Base-by-base conservation (phyloP, 2,329 filamentous ascomycete genomes). In the Pestalotiopsis sp. region DNA sequence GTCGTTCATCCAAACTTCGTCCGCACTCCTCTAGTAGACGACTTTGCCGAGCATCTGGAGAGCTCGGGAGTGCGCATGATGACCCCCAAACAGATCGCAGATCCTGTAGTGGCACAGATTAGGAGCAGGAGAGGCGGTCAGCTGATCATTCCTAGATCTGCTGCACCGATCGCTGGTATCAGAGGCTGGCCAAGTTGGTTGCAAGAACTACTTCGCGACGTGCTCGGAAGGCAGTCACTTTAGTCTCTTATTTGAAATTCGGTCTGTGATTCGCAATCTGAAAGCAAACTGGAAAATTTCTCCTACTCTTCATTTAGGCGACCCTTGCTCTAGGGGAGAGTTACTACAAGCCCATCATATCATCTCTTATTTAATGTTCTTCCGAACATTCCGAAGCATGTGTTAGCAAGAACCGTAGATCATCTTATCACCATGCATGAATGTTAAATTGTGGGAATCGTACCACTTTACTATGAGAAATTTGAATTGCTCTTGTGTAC, bases 21-120 rank as follows among this genome's bases (percentile, higher is more conserved):
- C 27, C 78, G 79, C 56, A 88, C 86, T 0, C 81, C 83, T 0
- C 81, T 88, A 68, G 77, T 84, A 41, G 72, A 80, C 66, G 76
- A 75, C 20, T 41, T 67, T n/a, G 71, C 70, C 1, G 74, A 75
- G 25, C 72, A 70, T 5, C 68, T 80, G 2, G 66, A 78, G 72
- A 20, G 70, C 70, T 41, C 78, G 75, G 70, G 63, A 75, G 67
- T 73, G 74, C 73, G 77, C 74, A 71, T 77, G 70, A 73, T 82
- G 41, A 77, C 76, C 41, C 76, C 80, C 4, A 80, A 83, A 25
- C 75, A 80, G 14, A 79, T 89, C 14, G 83, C 84, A 3, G 79
- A 82, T 4, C 83, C 81, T 0, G 81, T 89, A 4, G 82, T 87
- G 56, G 80, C 80, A 69, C 84, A 87, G 72, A 80, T 89, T 12